Evolutionary conservation across 2,329 filamentous ascomycete species (phyloP), one percentile per base, ranked within the genome.

Genomic region (Leptographium flavum): DNA sequence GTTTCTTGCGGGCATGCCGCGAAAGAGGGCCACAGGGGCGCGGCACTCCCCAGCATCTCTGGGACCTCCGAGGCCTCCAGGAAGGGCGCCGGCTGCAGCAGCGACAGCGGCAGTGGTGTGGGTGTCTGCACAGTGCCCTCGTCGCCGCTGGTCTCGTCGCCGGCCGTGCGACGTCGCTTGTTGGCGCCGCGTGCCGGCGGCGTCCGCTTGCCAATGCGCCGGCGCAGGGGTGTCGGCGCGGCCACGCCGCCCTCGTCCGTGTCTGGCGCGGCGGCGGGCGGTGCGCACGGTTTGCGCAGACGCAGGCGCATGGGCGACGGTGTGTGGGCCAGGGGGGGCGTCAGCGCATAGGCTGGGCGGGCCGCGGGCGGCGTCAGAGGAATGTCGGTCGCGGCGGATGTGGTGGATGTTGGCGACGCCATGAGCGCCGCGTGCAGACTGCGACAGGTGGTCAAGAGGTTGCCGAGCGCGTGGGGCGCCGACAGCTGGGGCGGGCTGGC

Each of bases 371-470:
- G 43, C 23, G 66, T 66, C 39, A 68, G 35, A 4, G 35, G 32
- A 3, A 39, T n/a, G 33, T 17, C 28, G 25, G 33, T 17, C 11
- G 31, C 9, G 17, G 17, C 39, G 39, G 14, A 27, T 11, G n/a
- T 4, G 17, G 17, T 27, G 39, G 14, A 27, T 11, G n/a, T 4
- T 13, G 7, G 22, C 5, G 57, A 54, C 59, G 30, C 33, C 22
- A 4, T 32, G 14, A 79, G 67, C 54, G 79, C 72, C 3, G 70
- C 71, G 55, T 81, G 76, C 1, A 80, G 68, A 5, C 71, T 73
- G 58, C 73, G 74, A 57, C 76, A 80, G 39, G 74, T 73, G 49
- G 64, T 68, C 59, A 76, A 70, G 55, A 80, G 68, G 60, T 71
- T 73, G 56, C 64, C 66, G 52, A 77, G 62, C 19, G 70, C 62